phyloP scores from a whole-genome alignment of 1,139 yeast genomes.

The Taphrina populina region DNA sequence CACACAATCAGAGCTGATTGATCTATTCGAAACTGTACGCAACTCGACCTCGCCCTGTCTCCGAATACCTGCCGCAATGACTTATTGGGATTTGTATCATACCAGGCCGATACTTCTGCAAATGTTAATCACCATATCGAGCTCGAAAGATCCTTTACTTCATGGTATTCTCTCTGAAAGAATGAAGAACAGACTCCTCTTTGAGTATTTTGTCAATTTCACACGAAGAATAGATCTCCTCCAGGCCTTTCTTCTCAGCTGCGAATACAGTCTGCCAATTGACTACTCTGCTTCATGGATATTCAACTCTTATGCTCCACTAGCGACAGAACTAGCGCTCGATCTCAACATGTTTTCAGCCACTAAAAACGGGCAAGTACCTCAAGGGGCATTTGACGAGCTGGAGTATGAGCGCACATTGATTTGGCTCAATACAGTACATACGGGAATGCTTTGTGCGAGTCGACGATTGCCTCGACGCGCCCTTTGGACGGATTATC shows the following conservation, averaged over 20 bases:
- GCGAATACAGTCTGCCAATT: slow-evolving; percentile 2
- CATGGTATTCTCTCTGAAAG: slow-evolving; percentile 1
- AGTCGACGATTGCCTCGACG: slow-evolving; percentile 10
- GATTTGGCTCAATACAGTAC: slow-evolving; percentile 1
- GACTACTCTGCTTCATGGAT: slow-evolving; percentile 3
- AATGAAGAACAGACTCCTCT: slow-evolving; percentile 5
- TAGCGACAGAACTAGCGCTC: slow-evolving; percentile 7
- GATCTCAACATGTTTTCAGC: slow-evolving; percentile 3
- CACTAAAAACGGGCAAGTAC: not conserved
- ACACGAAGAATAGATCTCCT: slow-evolving; percentile 7
- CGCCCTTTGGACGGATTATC: slow-evolving; percentile 9
- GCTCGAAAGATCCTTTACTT: slow-evolving; percentile 1
- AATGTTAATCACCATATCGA: slow-evolving; percentile 2
- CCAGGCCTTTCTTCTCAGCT: slow-evolving; percentile 2
- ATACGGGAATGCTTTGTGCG: slow-evolving; percentile 1
- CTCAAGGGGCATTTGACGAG: not conserved
- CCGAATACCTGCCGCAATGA: not conserved
- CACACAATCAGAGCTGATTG: slow-evolving; percentile 7
- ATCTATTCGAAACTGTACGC: not conserved
- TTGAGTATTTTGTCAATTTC: slow-evolving; percentile 10
- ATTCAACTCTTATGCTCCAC: slow-evolving; percentile 2
- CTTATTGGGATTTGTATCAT: slow-evolving; percentile 2
- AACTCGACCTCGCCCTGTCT: not conserved
- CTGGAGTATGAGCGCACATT: slow-evolving; percentile 7
- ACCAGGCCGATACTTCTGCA: slow-evolving; percentile 6